Evolutionary conservation across 495 filamentous ascomycete genomes (phyloP).

Genomic region (Neurospora pannonica): DNA sequence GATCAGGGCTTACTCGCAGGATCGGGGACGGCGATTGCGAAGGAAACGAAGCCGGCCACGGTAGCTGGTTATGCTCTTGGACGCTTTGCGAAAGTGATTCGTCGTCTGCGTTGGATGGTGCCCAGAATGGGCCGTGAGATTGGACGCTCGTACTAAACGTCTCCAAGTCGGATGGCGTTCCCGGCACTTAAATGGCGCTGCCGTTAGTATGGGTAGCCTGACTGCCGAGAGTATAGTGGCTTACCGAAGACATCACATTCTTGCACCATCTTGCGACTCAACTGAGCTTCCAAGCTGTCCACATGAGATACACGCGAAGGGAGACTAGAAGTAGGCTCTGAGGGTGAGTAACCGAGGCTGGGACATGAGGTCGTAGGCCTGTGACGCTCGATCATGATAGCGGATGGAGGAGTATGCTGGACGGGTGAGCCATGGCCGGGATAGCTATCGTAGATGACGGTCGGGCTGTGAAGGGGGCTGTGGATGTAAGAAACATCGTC

Average conservation of each 20-base stretch:
- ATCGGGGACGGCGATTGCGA: slow-evolving; percentile 18
- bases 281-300: slow-evolving; percentile 34
- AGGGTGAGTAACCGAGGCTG: slow-evolving; percentile 37
- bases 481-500: slow-evolving; percentile 32
- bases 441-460: slow-evolving; percentile 42
- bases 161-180: slow-evolving; percentile 34
- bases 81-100: slow-evolving; percentile 27
- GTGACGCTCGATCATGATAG: slow-evolving; percentile 42
- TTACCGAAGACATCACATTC: slow-evolving; percentile 39
- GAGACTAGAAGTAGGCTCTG: slow-evolving; percentile 39
- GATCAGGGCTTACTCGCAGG: slow-evolving; percentile 38
- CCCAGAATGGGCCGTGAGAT: slow-evolving; percentile 34
- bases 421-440: slow-evolving; percentile 36
- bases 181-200: slow-evolving; percentile 16
- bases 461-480: slow-evolving; percentile 41
- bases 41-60: slow-evolving; percentile 17
- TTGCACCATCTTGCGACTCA: slow-evolving; percentile 34
- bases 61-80: slow-evolving; percentile 13
- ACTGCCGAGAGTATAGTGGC: slow-evolving; percentile 6
- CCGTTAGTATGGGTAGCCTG: slow-evolving; percentile 2
- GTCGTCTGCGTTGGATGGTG: slow-evolving; percentile 31
- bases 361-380: slow-evolving; percentile 43
- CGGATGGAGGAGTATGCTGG: slow-evolving; percentile 42
- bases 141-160: slow-evolving; percentile 36
- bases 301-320: slow-evolving; percentile 31